Evolutionary conservation across 495 filamentous ascomycete genomes (phyloP).

Genomic region (Aspergillus olivimuriae): DNA sequence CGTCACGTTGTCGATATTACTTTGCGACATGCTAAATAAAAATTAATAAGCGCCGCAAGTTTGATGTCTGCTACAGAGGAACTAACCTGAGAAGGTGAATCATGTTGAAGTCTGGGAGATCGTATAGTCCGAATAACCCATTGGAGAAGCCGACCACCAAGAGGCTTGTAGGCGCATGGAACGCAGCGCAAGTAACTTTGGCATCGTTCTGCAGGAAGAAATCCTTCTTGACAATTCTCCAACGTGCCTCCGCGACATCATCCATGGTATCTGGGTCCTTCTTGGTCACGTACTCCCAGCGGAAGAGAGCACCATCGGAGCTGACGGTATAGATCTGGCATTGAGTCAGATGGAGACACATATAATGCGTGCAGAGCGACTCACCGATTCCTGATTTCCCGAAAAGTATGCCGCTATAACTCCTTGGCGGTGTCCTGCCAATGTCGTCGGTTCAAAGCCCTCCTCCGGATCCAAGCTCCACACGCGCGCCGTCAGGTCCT

Average conservation of each 20-base stretch:
- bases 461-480: constrained; percentile 88
- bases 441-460: constrained; percentile 78
- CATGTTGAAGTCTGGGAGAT: constrained; percentile 93
- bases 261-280: constrained; percentile 55
- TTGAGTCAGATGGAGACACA: constrained; percentile 44
- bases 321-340: constrained; percentile 67
- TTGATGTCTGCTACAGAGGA: constrained; percentile 96
- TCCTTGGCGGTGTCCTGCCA: constrained; percentile 83
- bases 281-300: constrained; percentile 53
- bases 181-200: constrained; percentile 79
- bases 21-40: constrained; percentile 94
- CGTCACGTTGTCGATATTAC: constrained; percentile 87
- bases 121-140: constrained; percentile 87
- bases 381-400: constrained; percentile 73
- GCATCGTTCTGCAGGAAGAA: constrained; percentile 91
- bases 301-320: constrained; percentile 61
- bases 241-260: constrained; percentile 57
- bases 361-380: constrained; percentile 15
- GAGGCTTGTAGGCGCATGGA: constrained; percentile 78
- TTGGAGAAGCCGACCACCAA: constrained; percentile 92
- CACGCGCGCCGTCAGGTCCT: constrained; percentile 86
- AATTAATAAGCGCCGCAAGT: constrained; percentile 85
- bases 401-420: constrained; percentile 90
- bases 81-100: constrained; percentile 82
- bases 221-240: constrained; percentile 81